Evolutionary conservation across 176 grass and related monocot species (phyloP), one percentile per base, ranked within the genome.

Genomic region (Metroxylon sagu): DNA sequence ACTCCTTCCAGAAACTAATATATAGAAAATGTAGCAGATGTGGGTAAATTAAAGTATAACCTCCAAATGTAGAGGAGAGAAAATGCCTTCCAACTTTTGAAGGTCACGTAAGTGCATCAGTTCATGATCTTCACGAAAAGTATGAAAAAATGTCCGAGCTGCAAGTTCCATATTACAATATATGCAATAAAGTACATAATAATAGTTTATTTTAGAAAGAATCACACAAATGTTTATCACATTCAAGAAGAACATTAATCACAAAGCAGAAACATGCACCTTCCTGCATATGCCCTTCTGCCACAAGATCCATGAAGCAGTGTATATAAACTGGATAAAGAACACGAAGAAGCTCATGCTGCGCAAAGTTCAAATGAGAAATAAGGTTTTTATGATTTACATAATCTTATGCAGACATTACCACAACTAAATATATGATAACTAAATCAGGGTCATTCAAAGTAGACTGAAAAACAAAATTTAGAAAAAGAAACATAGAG

Each of bases 261-360:
- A 43, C 8, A 43, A 43, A 43, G 35, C 35, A 25, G 2, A 21
- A 19, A 50, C 52, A 1, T 51, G 59, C 85, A 85, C 78, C 84
- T 80, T 97, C 75, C 15, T 85, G 83, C 76, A 84, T 85, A 76
- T 97, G 87, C 64, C 87, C 83, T 78, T 83, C 83, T 59, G 78
- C 78, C 54, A 97, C 78, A 60, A 88, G 55, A 97, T 97, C 93
- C 93, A 97, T 97, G 87, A 91, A 91, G 75, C 81, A 88, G 66
- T 97, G 93, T 57, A 97, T 88, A 76, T 80, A 97, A 60, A 85
- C 84, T 18, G 84, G 87, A 76, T 97, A 91, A n/a, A 97, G 84
- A 52, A 91, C 56, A 12, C 84, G 81, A 58, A 91, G 93, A 61
- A 97, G 72, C 67, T 97, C 87, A 28, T 97, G 81, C 93, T 91